These are phyloP conservation scores for Yamadazyma diddensiae DNA, from an alignment of 1,139 yeast genomes.

Conservation along the genomic window DNA sequence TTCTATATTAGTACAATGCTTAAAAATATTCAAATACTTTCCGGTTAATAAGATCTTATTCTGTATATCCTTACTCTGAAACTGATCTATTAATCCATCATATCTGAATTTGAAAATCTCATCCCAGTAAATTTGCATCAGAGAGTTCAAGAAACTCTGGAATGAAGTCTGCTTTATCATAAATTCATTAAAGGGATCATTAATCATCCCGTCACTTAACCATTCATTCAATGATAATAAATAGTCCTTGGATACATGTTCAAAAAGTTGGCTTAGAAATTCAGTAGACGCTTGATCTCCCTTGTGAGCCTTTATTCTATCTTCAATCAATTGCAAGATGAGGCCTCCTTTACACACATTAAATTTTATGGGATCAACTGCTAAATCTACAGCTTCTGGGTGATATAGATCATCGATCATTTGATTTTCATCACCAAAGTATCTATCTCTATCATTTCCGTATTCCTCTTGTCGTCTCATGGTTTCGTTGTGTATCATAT, in stretches of 20 bases:
- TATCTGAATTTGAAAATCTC: conserved; percentile 72
- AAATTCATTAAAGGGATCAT: conserved; percentile 84
- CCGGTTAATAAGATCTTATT: conserved; percentile 77
- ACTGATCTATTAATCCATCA: conserved; percentile 73
- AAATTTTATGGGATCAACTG: conserved; percentile 53
- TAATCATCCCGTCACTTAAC: conserved; percentile 71
- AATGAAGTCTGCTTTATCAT: conserved; percentile 51
- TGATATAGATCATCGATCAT: conserved; percentile 4
- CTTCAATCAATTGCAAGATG: conserved; percentile 60
- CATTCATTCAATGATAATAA: conserved; percentile 70
- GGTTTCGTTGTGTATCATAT: conserved; percentile 42
- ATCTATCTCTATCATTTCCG: conserved; percentile 1
- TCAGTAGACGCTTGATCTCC: conserved; percentile 64
- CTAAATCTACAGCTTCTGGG: conserved; percentile 42
- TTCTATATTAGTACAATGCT: conserved; percentile 50
- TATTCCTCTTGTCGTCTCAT: conserved; percentile 10
- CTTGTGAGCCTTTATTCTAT: conserved; percentile 50
- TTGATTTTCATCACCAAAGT: conserved; percentile 5
- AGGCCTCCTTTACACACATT: conserved; percentile 67
- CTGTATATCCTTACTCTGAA: conserved; percentile 53
- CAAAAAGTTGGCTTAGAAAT: conserved; percentile 53
- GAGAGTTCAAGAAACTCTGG: conserved; percentile 34
- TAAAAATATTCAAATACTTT: conserved; percentile 72
- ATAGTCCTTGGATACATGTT: conserved; percentile 62
- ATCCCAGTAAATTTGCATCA: conserved; percentile 82